Evolutionary conservation across 2,329 filamentous ascomycete species (phyloP).

Genomic region (Fusarium hostae): DNA sequence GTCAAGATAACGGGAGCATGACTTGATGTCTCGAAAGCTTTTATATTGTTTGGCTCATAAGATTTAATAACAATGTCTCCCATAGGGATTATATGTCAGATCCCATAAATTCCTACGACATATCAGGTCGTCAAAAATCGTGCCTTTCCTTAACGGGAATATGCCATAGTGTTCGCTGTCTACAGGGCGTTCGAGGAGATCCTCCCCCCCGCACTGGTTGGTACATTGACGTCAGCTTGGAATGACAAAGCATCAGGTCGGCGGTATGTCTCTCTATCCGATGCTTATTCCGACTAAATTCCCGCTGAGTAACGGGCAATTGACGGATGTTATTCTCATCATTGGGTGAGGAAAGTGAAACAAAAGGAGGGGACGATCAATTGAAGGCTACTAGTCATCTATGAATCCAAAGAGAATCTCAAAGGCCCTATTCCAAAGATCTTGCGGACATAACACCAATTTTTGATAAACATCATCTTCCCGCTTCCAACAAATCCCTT

Average conservation of each 20-base stretch:
- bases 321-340: neutral
- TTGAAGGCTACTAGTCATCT: conserved; percentile 18
- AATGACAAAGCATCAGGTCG: conserved; percentile 8
- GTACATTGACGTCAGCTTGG: conserved; percentile 5
- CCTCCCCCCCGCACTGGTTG: neutral
- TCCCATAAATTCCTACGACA: neutral
- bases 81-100: neutral
- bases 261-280: conserved; percentile 15
- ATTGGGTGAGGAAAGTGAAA: neutral
- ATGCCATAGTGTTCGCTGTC: neutral
- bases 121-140: neutral
- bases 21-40: neutral
- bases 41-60: neutral
- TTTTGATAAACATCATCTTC: neutral
- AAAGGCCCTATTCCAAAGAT: conserved; percentile 14
- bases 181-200: neutral
- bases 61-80: neutral
- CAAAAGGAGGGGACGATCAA: conserved; percentile 30
- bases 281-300: conserved; percentile 25
- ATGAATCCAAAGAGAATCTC: neutral
- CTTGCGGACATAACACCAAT: neutral
- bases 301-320: conserved; percentile 1
- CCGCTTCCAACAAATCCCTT: neutral
- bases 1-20: neutral
- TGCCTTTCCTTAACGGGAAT: neutral